A percentile compares a stretch with the other conserved stretches of the same genome.
Evolutionary conservation across 495 filamentous ascomycete species (phyloP).

Genomic region (Podospora sp.): DNA sequence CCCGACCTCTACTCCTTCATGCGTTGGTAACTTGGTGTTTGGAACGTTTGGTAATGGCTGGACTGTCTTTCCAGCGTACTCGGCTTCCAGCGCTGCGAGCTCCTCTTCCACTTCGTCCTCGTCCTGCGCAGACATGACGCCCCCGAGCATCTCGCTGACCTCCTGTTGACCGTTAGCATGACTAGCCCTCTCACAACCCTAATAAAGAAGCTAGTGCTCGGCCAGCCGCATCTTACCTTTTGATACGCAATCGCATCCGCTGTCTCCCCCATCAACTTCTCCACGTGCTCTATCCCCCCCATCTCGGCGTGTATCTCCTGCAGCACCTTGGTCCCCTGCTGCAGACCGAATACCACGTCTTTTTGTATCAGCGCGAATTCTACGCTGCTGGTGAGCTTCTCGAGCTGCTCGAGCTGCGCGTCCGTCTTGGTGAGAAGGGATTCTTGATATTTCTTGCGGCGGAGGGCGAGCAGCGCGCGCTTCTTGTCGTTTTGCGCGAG

Average conservation of each 20-base stretch:
- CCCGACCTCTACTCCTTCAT: constrained; percentile 23
- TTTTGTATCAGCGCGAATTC: constrained; percentile 96
- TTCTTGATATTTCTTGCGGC: constrained; percentile 96
- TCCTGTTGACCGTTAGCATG: constrained; percentile 56
- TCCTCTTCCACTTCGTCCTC: constrained; percentile 98
- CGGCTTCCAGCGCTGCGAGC: constrained; percentile 73
- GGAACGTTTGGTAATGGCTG: constrained; percentile 64
- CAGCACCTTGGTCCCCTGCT: constrained; percentile 88
- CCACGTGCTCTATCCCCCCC: constrained; percentile 90
- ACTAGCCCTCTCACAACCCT: neutral
- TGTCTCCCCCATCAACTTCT: constrained; percentile 89
- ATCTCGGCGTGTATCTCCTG: constrained; percentile 93
- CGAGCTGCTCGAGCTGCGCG: constrained; percentile 82
- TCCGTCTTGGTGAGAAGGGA: constrained; percentile 88
- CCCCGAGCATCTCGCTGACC: constrained; percentile 85
- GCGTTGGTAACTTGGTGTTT: constrained; percentile 41
- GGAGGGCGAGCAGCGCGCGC: constrained; percentile 83
- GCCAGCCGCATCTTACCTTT: constrained; percentile 62
- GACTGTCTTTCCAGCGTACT: constrained; percentile 46
- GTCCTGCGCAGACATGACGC: constrained; percentile 84
- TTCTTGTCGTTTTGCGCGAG: constrained; percentile 72
- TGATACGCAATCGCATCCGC: constrained; percentile 89
- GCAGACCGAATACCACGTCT: constrained; percentile 87
- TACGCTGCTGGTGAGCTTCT: constrained; percentile 78
- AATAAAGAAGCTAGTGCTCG: too few relatives aligned